A percentile compares a stretch with the other conserved stretches of the same genome.
phyloP scores from a whole-genome alignment of 2,329 filamentous ascomycete genomes.

The Colletotrichum tofieldiae region DNA sequence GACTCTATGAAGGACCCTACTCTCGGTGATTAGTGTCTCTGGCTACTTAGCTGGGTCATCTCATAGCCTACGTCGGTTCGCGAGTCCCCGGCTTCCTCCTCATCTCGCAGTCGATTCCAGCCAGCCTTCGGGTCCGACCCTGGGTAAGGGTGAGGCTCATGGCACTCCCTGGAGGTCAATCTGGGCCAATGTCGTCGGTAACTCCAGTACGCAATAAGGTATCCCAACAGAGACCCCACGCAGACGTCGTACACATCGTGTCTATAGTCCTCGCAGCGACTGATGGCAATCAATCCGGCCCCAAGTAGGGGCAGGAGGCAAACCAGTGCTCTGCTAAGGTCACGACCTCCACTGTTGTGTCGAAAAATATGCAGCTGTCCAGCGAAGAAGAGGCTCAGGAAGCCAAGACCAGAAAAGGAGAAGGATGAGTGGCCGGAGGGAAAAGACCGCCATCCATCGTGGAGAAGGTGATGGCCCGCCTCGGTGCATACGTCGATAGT shows the following conservation, averaged over 20 bases:
- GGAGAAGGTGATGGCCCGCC: conserved; percentile 76
- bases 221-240: conserved; percentile 73
- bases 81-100: conserved; percentile 62
- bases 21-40: conserved; percentile 39
- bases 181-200: conserved; percentile 76
- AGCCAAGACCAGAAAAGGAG: conserved; percentile 84
- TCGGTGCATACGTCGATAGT: conserved; percentile 82
- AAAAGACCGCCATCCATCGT: conserved; percentile 89
- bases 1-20: conserved; percentile 34
- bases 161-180: conserved; percentile 66
- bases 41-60: conserved; percentile 48
- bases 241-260: conserved; percentile 81
- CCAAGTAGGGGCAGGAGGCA: conserved; percentile 73
- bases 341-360: conserved; percentile 60
- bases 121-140: conserved; percentile 52
- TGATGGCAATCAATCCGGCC: conserved; percentile 78
- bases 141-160: conserved; percentile 71
- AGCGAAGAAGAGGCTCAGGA: conserved; percentile 78
- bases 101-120: conserved; percentile 66
- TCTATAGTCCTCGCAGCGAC: conserved; percentile 78
- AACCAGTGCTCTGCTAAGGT: conserved; percentile 70
- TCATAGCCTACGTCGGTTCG: conserved; percentile 58
- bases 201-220: conserved; percentile 74
- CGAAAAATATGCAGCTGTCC: conserved; percentile 76
- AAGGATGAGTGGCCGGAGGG: conserved; percentile 87